Evolutionary conservation across 169 alveolate genomes (phyloP), one percentile per base, ranked within the genome.

Genomic region (Cryptosporidium tyzzeri): DNA sequence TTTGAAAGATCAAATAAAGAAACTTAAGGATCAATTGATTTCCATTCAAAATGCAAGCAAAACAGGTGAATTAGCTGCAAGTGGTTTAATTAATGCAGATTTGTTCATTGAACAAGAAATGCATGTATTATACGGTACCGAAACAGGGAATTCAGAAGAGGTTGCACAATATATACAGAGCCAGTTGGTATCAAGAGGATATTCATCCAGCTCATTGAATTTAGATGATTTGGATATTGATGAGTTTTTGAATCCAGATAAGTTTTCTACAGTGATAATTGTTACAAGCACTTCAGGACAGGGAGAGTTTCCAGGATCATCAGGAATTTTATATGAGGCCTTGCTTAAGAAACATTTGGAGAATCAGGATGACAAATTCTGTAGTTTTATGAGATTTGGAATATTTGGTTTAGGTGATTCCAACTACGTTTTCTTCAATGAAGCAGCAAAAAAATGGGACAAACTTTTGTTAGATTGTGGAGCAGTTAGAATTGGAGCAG

Each of bases 321-420:
- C 91, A 23, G n/a, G 16, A 53, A 1, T 65, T 16, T n/a, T 87
- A 44, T 84, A 71, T 21, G 92, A 50, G 16, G 35, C 62, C 18
- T 50, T 87, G 58, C 33, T 23, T 26, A 67, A 35, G 1, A 45
- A 53, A 18, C 53, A 50, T 12, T 31, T 53, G 23, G 69, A 31
- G 37, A 45, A 84, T n/a, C 23, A 10, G 4, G 71, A 53, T 18
- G 69, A 73, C 48, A 37, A 35, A 26, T 53, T 75, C 31, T 85
- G 74, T 41, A 62, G 37, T 62, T 67, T 61, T 45, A 80, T 80
- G 74, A 59, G 59, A 29, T 80, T 67, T 74, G 93, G 86, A 21
- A 75, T 92, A 31, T 92, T 92, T 74, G 94, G 94, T 29, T 91
- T 92, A 8, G 94, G 94, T 31, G 94, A 92, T 58, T 71, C 92